These are phyloP conservation scores for Agaricus sinodeliciosus DNA, from an alignment of 768 basidiomycete genomes.

Conservation along the genomic window DNA sequence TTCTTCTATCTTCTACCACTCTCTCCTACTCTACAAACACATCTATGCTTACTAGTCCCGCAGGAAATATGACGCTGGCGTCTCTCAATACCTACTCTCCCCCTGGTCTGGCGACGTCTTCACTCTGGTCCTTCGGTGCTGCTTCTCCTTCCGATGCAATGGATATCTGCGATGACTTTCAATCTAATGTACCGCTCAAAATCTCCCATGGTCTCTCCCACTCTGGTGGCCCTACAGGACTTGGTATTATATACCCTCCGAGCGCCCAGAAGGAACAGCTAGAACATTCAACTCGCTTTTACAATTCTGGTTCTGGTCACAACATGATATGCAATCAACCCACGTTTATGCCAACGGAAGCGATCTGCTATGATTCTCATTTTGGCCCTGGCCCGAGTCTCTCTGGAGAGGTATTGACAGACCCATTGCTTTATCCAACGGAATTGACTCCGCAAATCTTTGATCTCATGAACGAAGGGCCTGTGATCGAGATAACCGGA, in stretches of 20 bases:
- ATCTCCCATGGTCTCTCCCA: background rate
- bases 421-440: conserved; percentile 14
- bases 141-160: background rate
- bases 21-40: background rate
- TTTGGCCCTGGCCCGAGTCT: background rate
- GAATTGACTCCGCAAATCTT: conserved; percentile 15
- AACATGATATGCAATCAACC: background rate
- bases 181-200: conserved; percentile 4
- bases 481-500: background rate
- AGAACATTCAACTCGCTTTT: background rate
- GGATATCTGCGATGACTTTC: conserved; percentile 1
- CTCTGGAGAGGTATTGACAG: background rate
- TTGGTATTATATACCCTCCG: conserved; percentile 5
- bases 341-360: background rate
- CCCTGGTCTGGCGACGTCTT: conserved; percentile 4
- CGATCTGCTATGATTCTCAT: conserved; percentile 2
- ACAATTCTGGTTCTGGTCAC: background rate
- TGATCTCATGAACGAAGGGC: background rate
- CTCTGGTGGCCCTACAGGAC: background rate
- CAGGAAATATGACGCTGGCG: conserved; percentile 21
- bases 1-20: background rate
- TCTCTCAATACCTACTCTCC: conserved; percentile 18
- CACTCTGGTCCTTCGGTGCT: background rate
- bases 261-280: background rate
- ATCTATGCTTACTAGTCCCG: conserved; percentile 3